Conservation (phyloP, 2,329 filamentous ascomycete species). For the Hortaea sp. region DNA sequence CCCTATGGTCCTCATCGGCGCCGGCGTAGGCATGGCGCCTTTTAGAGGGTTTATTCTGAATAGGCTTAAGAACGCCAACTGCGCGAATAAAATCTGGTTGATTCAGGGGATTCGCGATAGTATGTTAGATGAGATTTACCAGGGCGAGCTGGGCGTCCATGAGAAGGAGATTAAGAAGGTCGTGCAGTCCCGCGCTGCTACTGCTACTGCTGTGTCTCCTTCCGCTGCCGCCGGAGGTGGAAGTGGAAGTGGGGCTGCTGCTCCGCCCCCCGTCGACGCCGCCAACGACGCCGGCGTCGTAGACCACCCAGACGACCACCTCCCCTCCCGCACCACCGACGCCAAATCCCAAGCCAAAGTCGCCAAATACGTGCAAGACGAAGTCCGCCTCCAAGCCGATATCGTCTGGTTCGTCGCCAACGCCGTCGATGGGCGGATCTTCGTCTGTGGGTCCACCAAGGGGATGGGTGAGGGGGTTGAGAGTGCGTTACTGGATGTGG, state of each 20-base stretch:
- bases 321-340: conserved; percentile 40
- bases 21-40: conserved; percentile 90
- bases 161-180: conserved; percentile 49
- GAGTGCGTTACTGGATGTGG: conserved; percentile 74
- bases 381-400: conserved; percentile 81
- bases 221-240: too few relatives aligned
- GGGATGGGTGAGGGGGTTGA: conserved; percentile 98
- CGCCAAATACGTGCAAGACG: conserved; percentile 90
- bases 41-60: conserved; percentile 98
- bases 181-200: conserved; percentile 33
- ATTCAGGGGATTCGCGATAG: conserved; percentile 91
- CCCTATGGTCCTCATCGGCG: conserved; percentile 94
- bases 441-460: conserved; percentile 89
- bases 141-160: conserved; percentile 89
- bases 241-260: background rate
- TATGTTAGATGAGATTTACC: conserved; percentile 90
- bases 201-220: background rate
- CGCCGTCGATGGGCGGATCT: conserved; percentile 86
- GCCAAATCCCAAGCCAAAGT: conserved; percentile 51
- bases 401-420: conserved; percentile 99
- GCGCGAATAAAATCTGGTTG: conserved; percentile 96
- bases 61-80: conserved; percentile 84
- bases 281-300: conserved; percentile 19
- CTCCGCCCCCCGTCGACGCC: conserved; percentile 15
- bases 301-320: conserved; percentile 44